phyloP scores from a whole-genome alignment of 1,139 yeast species.

The Blastobotrys apis region DNA sequence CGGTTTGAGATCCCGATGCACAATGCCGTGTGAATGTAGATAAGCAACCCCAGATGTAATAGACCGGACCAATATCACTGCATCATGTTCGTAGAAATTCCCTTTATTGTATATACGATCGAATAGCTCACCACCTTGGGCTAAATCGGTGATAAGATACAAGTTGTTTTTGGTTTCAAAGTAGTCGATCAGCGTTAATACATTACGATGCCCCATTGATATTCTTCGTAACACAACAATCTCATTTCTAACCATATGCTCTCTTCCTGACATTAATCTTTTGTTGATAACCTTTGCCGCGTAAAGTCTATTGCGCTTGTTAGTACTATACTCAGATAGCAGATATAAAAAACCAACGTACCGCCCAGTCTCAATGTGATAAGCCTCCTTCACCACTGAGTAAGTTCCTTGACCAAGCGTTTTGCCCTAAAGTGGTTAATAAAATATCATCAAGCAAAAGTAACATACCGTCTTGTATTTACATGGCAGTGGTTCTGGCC shows the following conservation, averaged over 20 bases:
- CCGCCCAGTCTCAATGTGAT: constrained; percentile 37
- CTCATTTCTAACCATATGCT: constrained; percentile 52
- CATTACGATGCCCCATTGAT: constrained; percentile 50
- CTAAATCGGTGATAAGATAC: constrained; percentile 63
- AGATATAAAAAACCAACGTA: neutral
- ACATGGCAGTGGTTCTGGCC: constrained; percentile 28
- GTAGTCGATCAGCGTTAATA: constrained; percentile 61
- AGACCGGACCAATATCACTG: constrained; percentile 48
- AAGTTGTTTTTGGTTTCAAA: constrained; percentile 61
- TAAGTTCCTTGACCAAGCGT: constrained; percentile 42
- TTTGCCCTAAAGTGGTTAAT: constrained; percentile 24
- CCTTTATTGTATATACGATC: constrained; percentile 53
- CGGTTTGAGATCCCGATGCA: constrained; percentile 91
- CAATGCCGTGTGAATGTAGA: constrained; percentile 72
- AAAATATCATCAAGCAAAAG: neutral
- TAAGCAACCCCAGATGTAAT: constrained; percentile 52
- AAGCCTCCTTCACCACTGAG: constrained; percentile 41
- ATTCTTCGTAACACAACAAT: constrained; percentile 48
- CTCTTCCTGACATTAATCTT: constrained; percentile 43
- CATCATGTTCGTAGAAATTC: constrained; percentile 47
- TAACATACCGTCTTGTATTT: constrained; percentile 26
- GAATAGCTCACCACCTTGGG: constrained; percentile 67
- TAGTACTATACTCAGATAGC: neutral
- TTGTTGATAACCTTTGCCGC: constrained; percentile 44
- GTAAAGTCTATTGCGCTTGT: constrained; percentile 26